A percentile compares a stretch with the other conserved stretches of the same genome.
Conservation (phyloP, 164 flowering plant genomes). For the Liquidambar formosana region DNA sequence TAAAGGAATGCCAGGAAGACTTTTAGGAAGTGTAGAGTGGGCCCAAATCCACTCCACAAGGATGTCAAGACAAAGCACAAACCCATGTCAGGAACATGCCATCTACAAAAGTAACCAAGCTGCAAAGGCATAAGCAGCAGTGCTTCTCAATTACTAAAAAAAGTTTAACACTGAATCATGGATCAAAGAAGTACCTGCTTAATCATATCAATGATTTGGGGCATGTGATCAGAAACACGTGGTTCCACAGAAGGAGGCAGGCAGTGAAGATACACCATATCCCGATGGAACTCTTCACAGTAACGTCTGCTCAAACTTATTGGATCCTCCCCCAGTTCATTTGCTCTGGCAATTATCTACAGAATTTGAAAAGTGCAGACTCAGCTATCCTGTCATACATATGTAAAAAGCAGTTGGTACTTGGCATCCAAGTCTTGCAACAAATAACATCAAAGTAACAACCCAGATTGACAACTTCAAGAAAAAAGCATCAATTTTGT, state of each 20-base stretch:
- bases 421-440: slow-evolving; percentile 13
- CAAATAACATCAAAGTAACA: slow-evolving; percentile 4
- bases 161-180: neutral
- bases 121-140: slow-evolving; percentile 3
- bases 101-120: neutral
- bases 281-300: slow-evolving; percentile 79
- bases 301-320: slow-evolving; percentile 75
- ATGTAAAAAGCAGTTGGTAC: slow-evolving; percentile 36
- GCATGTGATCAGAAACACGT: slow-evolving; percentile 90
- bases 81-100: neutral
- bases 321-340: slow-evolving; percentile 86
- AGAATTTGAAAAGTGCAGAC: slow-evolving; percentile 58
- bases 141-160: neutral
- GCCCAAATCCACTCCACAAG: no score
- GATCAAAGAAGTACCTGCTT: slow-evolving; percentile 47
- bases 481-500: neutral
- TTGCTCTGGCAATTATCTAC: slow-evolving; percentile 94
- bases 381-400: slow-evolving; percentile 63
- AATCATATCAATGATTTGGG: slow-evolving; percentile 89
- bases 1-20: no score
- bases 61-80: neutral
- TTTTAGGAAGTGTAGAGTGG: no score
- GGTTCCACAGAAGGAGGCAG: slow-evolving; percentile 86
- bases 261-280: slow-evolving; percentile 79
- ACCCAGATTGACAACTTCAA: neutral